Base-by-base conservation (phyloP, 768 basidiomycete species). In the Termitomyces sp. region DNA sequence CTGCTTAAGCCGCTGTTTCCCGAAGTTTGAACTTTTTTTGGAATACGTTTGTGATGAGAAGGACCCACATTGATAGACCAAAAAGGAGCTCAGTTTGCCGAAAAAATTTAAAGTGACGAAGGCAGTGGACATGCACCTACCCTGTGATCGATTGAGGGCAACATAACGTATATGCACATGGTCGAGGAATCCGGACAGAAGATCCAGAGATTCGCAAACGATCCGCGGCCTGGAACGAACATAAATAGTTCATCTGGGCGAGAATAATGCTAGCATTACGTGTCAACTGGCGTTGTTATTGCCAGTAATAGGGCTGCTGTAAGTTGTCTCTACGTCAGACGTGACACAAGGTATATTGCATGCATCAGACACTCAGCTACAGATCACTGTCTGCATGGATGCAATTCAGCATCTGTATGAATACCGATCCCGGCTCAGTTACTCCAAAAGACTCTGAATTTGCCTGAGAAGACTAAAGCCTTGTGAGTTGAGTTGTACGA, bases 191-290 rank as follows among this genome's bases (percentile, higher is more conserved):
- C 56, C 28, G 56, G 10, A 40, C 36, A 43, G 53, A 58, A 55
- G 56, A 59, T 53, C 30, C 50, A 50, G 32, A 47, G 50, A 56
- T 59, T 53, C 28, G 47, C 46, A 36, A 57, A 48, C 64, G 66
- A 67, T 67, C 66, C 66, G 66, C 66, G 64, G 66, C 63, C 62
- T 58, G 56, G 41, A 28, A 55, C 7, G 60, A 64, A 60, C 63
- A 62, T 61, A 66, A 58, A 66, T 58, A 59, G 58, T 52, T 63
- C 54, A 54, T 56, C 50, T 54, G 40, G 53, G 55, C 52, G 41
- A 57, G 61, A 58, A 60, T 63, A 64, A 64, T 60, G 48, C 30
- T 49, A 50, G 49, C 43, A 44, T 66, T 66, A 66, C 66, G 66
- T 66, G 63, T 56, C 59, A 41, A 41, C 40, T 48, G 41, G 48